Evolutionary conservation across 208 protist species (phyloP).

Genomic region (Wallacemonas rigidus): DNA sequence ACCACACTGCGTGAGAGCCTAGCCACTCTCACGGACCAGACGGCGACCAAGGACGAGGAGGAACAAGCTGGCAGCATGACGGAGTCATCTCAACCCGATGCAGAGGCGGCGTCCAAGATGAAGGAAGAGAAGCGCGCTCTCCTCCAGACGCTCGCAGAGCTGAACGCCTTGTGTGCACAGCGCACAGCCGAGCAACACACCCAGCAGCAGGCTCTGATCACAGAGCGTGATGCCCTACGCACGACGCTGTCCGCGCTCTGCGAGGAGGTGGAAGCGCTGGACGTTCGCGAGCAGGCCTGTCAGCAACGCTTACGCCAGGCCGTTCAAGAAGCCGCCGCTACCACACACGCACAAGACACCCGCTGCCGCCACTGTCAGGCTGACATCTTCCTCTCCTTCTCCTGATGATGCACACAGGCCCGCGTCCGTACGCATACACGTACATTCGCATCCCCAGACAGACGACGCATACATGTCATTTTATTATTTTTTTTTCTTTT

Average conservation of each 20-base stretch:
- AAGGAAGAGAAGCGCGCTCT: neutral
- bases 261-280: constrained; percentile 41
- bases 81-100: neutral
- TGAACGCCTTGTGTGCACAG: constrained; percentile 22
- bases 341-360: neutral
- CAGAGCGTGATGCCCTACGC: neutral
- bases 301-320: constrained; percentile 32
- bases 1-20: neutral
- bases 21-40: neutral
- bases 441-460: neutral
- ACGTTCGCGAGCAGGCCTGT: constrained; percentile 40
- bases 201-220: neutral
- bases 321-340: constrained; percentile 30
- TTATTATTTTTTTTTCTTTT: constrained; percentile 13
- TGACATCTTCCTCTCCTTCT: no score
- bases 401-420: neutral
- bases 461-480: neutral
- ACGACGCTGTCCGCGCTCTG: constrained; percentile 30
- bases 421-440: neutral
- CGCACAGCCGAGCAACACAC: neutral
- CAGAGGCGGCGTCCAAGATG: neutral
- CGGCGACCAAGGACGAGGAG: neutral
- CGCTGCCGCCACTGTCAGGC: no score
- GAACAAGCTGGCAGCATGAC: neutral
- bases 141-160: constrained; percentile 17